Conservation (phyloP, 208 protist genomes). For the Jaenimonas drosophilae region DNA sequence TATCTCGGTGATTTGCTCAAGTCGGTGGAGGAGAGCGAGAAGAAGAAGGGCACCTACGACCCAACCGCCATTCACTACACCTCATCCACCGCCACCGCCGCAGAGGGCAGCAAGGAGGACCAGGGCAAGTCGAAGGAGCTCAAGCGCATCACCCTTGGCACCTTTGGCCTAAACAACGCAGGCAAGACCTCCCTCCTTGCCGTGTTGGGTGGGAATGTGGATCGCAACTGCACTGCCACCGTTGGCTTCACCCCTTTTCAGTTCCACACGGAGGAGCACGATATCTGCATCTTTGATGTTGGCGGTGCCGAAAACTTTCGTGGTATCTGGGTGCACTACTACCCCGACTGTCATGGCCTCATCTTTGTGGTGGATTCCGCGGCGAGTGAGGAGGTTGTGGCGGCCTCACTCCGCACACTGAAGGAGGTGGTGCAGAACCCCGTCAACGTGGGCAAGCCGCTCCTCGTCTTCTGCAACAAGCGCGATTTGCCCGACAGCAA, state of each 20-base stretch:
- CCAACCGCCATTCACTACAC: conserved; percentile 56
- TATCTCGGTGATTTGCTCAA: conserved; percentile 69
- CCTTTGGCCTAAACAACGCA: conserved; percentile 84
- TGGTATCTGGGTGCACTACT: conserved; percentile 90
- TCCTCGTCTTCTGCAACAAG: conserved; percentile 99
- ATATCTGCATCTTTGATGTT: conserved; percentile 89
- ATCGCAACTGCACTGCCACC: conserved; percentile 83
- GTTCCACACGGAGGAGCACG: conserved; percentile 80
- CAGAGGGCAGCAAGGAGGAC: conserved; percentile 8
- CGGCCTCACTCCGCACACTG: conserved; percentile 60
- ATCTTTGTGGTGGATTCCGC: conserved; percentile 84
- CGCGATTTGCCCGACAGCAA: conserved; percentile 93
- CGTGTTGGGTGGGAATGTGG: conserved; percentile 94
- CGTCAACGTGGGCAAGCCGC: conserved; percentile 93
- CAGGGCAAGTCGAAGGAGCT: conserved; percentile 3
- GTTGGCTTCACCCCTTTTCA: conserved; percentile 80
- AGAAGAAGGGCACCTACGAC: conserved; percentile 73
- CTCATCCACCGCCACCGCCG: not conserved
- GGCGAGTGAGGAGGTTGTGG: conserved; percentile 42
- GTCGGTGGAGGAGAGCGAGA: conserved; percentile 66
- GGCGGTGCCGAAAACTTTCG: conserved; percentile 84
- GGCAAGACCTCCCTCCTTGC: conserved; percentile 99
- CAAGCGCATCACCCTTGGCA: conserved; percentile 71
- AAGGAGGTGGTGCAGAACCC: conserved; percentile 81
- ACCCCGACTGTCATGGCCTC: conserved; percentile 84